These are phyloP conservation scores for Ganoderma lingzhi DNA, from an alignment of 1,284 basidiomycete species.

Conservation along the genomic window DNA sequence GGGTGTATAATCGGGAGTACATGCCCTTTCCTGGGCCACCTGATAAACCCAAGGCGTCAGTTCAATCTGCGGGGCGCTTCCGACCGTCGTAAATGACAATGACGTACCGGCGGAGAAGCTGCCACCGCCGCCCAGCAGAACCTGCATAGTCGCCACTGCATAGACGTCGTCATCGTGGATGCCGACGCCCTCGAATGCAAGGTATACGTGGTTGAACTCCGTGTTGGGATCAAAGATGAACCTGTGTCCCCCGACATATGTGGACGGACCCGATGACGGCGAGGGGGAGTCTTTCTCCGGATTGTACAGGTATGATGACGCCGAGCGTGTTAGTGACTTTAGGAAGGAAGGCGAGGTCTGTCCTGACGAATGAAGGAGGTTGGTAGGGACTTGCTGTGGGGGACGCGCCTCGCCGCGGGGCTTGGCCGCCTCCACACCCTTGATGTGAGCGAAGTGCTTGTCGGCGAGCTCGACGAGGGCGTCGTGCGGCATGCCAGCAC, in stretches of 20 bases:
- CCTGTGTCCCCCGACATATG: constrained; percentile 88
- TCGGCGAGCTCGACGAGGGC: constrained; percentile 87
- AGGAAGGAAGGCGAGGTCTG: constrained; percentile 62
- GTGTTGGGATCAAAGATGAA: constrained; percentile 75
- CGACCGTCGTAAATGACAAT: no score
- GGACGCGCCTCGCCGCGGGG: constrained; percentile 39
- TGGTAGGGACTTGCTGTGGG: constrained; percentile 35
- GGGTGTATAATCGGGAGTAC: constrained; percentile 98
- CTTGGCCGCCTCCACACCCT: constrained; percentile 46
- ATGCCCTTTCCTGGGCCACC: constrained; percentile 99
- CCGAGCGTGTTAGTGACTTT: constrained; percentile 75
- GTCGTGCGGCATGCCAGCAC: constrained; percentile 91
- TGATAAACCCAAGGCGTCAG: constrained; percentile 37
- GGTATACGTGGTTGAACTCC: constrained; percentile 94
- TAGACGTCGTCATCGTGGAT: constrained; percentile 97
- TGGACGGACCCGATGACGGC: constrained; percentile 50
- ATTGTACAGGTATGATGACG: constrained; percentile 72
- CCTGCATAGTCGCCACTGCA: constrained; percentile 93
- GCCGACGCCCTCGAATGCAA: constrained; percentile 92
- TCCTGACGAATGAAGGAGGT: constrained; percentile 59
- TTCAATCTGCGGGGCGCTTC: constrained; percentile 6
- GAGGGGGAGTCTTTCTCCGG: constrained; percentile 45
- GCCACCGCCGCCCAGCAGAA: constrained; percentile 94
- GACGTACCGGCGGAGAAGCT: constrained; percentile 89
- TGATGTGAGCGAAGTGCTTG: constrained; percentile 83